Conservation (phyloP, 2,329 filamentous ascomycete species). For the Beauveria medogensis region DNA sequence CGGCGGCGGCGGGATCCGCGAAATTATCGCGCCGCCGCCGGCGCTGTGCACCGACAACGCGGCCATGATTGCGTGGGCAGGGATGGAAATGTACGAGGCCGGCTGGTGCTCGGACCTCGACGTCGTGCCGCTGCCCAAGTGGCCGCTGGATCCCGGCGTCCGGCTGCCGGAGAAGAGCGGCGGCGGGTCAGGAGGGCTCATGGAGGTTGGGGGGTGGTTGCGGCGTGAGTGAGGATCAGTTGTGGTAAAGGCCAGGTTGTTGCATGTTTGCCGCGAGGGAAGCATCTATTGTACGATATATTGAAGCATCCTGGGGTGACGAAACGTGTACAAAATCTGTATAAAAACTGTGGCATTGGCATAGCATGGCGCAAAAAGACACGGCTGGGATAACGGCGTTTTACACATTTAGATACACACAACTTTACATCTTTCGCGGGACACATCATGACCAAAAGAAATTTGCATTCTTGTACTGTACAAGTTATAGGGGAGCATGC, state of each 20-base stretch:
- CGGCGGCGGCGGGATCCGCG: not conserved
- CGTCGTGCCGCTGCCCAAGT: constrained; percentile 56
- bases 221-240: constrained; percentile 14
- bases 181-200: constrained; percentile 46
- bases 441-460: not conserved
- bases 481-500: constrained; percentile 18
- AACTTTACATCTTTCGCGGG: too few species aligned
- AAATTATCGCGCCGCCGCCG: constrained; percentile 66
- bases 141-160: constrained; percentile 58
- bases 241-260: not conserved
- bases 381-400: not conserved
- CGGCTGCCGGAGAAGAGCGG: not conserved
- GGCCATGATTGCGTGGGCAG: constrained; percentile 94
- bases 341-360: constrained; percentile 1
- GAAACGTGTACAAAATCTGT: not conserved
- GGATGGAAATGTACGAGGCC: constrained; percentile 80
- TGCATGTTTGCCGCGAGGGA: not conserved
- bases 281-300: not conserved
- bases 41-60: constrained; percentile 88
- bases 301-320: not conserved
- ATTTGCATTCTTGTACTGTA: constrained; percentile 18
- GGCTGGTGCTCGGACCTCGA: constrained; percentile 60
- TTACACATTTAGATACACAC: not conserved
- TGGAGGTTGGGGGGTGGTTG: constrained; percentile 48
- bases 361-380: not conserved